Conservation (phyloP, 495 filamentous ascomycete species). For the Neurospora sp. region DNA sequence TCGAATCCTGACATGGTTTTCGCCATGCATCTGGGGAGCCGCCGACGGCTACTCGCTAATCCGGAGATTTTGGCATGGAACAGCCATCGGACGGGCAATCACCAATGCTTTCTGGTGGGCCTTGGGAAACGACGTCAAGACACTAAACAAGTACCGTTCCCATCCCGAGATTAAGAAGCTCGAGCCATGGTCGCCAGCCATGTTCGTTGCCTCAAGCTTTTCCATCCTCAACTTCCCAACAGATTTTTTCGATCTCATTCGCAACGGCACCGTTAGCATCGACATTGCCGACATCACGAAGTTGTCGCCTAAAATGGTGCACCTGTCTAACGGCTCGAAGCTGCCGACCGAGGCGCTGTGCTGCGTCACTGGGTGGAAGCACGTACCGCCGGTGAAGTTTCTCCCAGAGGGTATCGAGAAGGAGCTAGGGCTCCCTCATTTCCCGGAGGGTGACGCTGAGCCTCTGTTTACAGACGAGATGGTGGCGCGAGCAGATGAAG, state of each 20-base stretch:
- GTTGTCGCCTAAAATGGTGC: conserved; percentile 39
- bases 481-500: conserved; percentile 43
- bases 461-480: conserved; percentile 22
- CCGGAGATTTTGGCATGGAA: conserved; percentile 52
- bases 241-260: conserved; percentile 54
- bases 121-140: conserved; percentile 48
- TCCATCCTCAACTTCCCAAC: conserved; percentile 62
- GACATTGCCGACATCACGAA: conserved; percentile 51
- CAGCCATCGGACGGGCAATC: conserved; percentile 55
- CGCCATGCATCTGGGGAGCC: conserved; percentile 35
- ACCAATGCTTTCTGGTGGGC: conserved; percentile 60
- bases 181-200: conserved; percentile 51
- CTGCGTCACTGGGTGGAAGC: conserved; percentile 60
- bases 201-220: conserved; percentile 53
- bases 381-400: conserved; percentile 53
- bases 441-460: conserved; percentile 9
- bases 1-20: conserved; percentile 34
- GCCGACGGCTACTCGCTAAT: conserved; percentile 31
- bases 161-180: conserved; percentile 56
- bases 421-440: conserved; percentile 36
- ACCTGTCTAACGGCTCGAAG: conserved; percentile 45
- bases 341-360: conserved; percentile 56
- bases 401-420: conserved; percentile 43
- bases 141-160: conserved; percentile 46
- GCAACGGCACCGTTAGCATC: conserved; percentile 47